Evolutionary conservation across 805 yeast genomes (phyloP).

Genomic region (Yueomyces sinensis): DNA sequence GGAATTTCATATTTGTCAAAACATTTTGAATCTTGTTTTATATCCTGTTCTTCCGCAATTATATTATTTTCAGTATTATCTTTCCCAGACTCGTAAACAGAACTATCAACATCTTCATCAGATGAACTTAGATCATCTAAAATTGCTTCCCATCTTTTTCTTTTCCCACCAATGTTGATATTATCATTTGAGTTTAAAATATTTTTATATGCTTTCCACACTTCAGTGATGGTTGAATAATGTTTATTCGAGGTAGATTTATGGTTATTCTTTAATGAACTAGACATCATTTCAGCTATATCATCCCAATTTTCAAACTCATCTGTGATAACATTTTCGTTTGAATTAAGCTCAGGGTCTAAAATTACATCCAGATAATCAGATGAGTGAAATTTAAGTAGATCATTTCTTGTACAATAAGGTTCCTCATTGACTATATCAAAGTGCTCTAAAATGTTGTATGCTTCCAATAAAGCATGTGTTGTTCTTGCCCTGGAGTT

Average conservation of each 20-base stretch:
- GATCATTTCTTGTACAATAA: conserved; percentile 21
- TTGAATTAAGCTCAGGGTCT: conserved; percentile 6
- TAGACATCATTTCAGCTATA: neutral
- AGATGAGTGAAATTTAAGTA: conserved; percentile 37
- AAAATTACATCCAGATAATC: conserved; percentile 31
- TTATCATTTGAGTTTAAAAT: neutral
- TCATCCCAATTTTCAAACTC: conserved; percentile 8
- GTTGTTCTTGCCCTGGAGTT: conserved; percentile 14
- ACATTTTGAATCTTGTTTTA: neutral
- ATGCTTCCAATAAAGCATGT: conserved; percentile 12
- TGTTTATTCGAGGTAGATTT: neutral
- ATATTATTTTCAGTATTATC: conserved; percentile 1
- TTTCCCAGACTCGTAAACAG: neutral
- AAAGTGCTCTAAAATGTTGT: conserved; percentile 12
- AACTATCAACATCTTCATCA: neutral
- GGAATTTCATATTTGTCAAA: conserved; percentile 1
- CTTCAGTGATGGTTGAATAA: neutral
- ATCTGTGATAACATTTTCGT: conserved; percentile 7
- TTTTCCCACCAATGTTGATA: neutral
- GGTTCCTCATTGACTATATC: conserved; percentile 12
- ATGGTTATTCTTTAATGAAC: neutral
- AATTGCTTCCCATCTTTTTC: neutral
- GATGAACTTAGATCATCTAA: neutral
- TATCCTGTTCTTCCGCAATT: conserved; percentile 1
- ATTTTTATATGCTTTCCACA: neutral